Evolutionary conservation across 1,284 basidiomycete species (phyloP), one percentile per base, ranked within the genome.

Genomic region (Leccinum angustisporum): DNA sequence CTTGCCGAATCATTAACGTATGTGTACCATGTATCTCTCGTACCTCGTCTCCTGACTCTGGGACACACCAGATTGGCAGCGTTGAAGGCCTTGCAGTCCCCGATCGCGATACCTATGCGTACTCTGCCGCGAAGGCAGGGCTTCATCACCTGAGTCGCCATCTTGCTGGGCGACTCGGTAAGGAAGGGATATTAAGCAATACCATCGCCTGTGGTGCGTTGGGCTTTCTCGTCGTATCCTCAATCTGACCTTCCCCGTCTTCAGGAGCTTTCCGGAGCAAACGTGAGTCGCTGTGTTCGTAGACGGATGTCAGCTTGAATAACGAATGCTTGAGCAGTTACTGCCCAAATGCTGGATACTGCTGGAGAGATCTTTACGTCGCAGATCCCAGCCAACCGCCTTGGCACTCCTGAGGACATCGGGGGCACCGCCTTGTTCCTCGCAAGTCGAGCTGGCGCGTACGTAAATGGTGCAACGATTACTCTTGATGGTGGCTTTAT

Each of bases 1-100:
- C 83, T n/a, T 80, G 81, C 31, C 79, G 86, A 25, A 83, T 89
- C 58, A 87, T 88, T 67, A 88, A 88, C 63, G 86, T 86, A 62
- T 59, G 82, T 72, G 27, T 48, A 38, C 11, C 40, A 57, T 54
- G 25, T 57, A 48, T 14, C 2, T 27, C 30, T 3, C 3, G 4
- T 4, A 21, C 11, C 25, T 33, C 33, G 4, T 56, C 31, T 56
- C 25, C 56, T 38, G 52, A 46, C 14, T 51, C 25, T 34, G 13
- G 54, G 33, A 14, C 27, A 5, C 6, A 14, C 50, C 64, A 88
- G 86, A 87, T 89, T 67, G 87, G 87, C 11, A 86, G 84, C 2
- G 78, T 88, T 18, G 86, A 89, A 68, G 87, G 84, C 3, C 65
- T 85, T 16, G 67, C 66, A 40, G 81, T 85, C 0, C 84, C 85